Evolutionary conservation across 176 grass and related monocot species (phyloP).

Genomic region (Tuctoria greenei): DNA sequence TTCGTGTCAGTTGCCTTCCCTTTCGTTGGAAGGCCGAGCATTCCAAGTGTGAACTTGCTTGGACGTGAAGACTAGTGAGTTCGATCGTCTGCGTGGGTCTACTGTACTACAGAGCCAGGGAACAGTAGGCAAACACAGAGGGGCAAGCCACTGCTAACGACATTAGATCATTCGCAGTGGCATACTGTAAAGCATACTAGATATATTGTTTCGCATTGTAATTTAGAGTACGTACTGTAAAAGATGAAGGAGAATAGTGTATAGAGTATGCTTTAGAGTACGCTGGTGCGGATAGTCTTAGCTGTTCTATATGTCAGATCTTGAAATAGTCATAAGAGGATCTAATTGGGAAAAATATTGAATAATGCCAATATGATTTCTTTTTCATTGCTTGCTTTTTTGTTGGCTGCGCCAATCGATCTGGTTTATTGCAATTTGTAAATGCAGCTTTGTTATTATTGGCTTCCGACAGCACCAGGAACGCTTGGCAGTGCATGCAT

Average conservation of each 20-base stretch:
- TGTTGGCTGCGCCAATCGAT: not conserved
- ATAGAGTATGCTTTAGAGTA: too few relatives aligned
- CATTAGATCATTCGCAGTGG: too few relatives aligned
- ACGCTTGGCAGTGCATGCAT: constrained; percentile 42
- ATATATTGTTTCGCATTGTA: too few relatives aligned
- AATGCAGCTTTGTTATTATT: constrained; percentile 27
- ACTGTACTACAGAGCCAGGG: not conserved
- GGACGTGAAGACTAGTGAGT: constrained; percentile 3
- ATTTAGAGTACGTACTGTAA: too few relatives aligned
- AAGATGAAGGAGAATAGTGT: too few relatives aligned
- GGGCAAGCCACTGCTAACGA: too few relatives aligned
- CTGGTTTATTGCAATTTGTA: constrained; percentile 10
- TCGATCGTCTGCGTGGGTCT: not conserved
- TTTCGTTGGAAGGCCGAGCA: too few relatives aligned
- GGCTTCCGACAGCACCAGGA: constrained; percentile 43
- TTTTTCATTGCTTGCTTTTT: not conserved
- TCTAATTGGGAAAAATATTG: not conserved
- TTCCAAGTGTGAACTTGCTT: constrained; percentile 29
- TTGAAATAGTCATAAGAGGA: not conserved
- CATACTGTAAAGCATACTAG: too few relatives aligned
- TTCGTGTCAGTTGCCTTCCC: too few relatives aligned
- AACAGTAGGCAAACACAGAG: not conserved
- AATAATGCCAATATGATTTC: not conserved
- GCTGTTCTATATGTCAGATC: not conserved
- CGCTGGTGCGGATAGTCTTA: too few relatives aligned